Base-by-base conservation (phyloP, 176 grass and related monocot species). In the Musa itinerans region DNA sequence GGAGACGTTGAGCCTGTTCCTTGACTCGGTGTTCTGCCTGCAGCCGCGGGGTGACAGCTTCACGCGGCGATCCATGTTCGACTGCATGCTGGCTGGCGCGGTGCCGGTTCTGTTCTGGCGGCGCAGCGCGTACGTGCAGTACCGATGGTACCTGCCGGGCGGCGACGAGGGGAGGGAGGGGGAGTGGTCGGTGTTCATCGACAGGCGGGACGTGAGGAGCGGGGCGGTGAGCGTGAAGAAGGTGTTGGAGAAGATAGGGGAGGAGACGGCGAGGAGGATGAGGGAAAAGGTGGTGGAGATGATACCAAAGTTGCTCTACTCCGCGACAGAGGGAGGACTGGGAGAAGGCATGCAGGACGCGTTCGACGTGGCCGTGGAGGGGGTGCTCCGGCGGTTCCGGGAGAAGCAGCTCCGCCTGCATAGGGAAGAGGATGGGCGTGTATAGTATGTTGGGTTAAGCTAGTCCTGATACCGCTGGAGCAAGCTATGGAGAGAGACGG, bases 41-140 rank as follows among this genome's bases (percentile, higher is more conserved):
- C 93, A 97, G 81, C 93, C 93, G 43, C 88, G 90, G 43, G 93
- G 93, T 17, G 93, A 97, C 74, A 97, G 93, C 80, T 91, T 85
- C 88, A 93, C 93, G 52, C 83, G 93, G 34, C 85, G 90, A 3
- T 97, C 93, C 2, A 64, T 97, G 80, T 97, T 97, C 78, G 93
- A 97, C 81, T 97, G 93, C 83, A 97, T 97, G 79, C 70, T 97
- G 70, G 88, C 90, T 10, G 93, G 93, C 12, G 88, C 90, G 43
- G 82, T 97, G 72, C 94, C 94, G 53, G 94, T 97, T 50, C 78
- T 97, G 15, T 97, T 97, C 80, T 97, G 90, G 90, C 84, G 83
- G 17, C 63, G 82, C 34, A 91, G 88, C 26, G 94, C 94, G 21
- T 93, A 97, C 81, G 78, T 90, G 63, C 83, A 85, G 82, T 97